These are phyloP conservation scores for Irpex rosettiformis DNA, from an alignment of 1,284 basidiomycete species.

Conservation along the genomic window DNA sequence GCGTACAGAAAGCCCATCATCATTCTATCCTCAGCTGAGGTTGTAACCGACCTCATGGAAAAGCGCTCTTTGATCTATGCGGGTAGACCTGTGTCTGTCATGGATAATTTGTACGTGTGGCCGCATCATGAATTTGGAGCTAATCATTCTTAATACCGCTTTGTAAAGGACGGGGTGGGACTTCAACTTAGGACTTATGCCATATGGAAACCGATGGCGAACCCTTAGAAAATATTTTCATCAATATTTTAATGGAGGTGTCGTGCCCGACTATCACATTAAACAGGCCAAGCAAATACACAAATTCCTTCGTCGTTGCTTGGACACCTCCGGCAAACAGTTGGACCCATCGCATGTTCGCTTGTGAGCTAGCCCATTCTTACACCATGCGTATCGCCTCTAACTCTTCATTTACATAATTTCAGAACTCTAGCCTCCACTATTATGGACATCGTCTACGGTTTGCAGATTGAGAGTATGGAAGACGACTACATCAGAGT, in stretches of 20 bases:
- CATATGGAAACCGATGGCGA: slow-evolving; percentile 47
- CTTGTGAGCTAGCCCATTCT: neutral
- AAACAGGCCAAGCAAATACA: slow-evolving; percentile 21
- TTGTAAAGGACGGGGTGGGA: slow-evolving; percentile 55
- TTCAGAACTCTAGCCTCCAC: slow-evolving; percentile 8
- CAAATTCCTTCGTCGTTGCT: slow-evolving; percentile 34
- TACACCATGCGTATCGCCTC: neutral
- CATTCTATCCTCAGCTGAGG: slow-evolving; percentile 3
- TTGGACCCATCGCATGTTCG: slow-evolving; percentile 32
- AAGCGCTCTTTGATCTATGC: slow-evolving; percentile 8
- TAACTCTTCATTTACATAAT: neutral
- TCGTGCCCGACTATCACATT: slow-evolving; percentile 35
- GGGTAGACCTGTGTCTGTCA: neutral
- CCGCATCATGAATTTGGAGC: no score
- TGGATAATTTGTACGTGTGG: neutral
- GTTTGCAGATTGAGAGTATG: slow-evolving; percentile 5
- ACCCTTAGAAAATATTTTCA: slow-evolving; percentile 47
- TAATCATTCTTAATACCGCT: no score
- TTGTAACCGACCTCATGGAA: slow-evolving; percentile 3
- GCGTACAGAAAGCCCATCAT: neutral
- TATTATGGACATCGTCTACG: slow-evolving; percentile 14
- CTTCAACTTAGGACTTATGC: slow-evolving; percentile 50
- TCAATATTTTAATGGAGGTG: slow-evolving; percentile 35
- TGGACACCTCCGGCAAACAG: slow-evolving; percentile 35
- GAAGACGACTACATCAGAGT: slow-evolving; percentile 1